phyloP scores from a whole-genome alignment of 148 eudicot species.

The Diospyros lotus region DNA sequence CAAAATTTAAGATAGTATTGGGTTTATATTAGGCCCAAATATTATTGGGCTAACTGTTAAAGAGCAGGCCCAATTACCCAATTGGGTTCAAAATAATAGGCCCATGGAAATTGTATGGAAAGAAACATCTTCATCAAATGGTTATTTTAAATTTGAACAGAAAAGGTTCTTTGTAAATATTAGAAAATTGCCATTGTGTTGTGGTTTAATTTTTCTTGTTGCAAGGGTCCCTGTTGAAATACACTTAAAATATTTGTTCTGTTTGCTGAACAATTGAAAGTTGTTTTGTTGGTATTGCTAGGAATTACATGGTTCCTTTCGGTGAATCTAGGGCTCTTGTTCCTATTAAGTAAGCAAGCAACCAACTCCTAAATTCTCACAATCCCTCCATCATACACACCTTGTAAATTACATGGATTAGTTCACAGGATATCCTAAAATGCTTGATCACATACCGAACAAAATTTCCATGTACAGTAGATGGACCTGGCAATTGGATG shows the following conservation, averaged over 20 bases:
- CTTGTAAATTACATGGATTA: not conserved
- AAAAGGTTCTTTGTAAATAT: not conserved
- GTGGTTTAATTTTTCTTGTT: not conserved
- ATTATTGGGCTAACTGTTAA: no score
- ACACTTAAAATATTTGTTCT: not conserved
- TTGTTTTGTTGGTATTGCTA: not conserved
- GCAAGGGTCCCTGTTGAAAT: not conserved
- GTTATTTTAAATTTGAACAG: not conserved
- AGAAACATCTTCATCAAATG: not conserved
- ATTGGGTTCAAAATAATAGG: no score
- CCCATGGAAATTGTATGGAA: not conserved
- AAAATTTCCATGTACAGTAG: not conserved
- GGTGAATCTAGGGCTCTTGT: not conserved
- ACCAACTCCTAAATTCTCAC: not conserved
- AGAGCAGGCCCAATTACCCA: no score
- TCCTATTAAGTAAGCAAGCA: not conserved
- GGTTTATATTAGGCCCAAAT: no score
- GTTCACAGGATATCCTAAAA: not conserved
- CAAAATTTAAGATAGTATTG: no score
- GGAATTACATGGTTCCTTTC: not conserved
- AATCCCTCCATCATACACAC: not conserved
- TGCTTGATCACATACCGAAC: not conserved
- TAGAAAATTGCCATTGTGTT: not conserved
- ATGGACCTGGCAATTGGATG: slow-evolving; percentile 4
- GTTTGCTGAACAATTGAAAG: not conserved